Conservation (phyloP, 164 flowering plant species). For the Berberis thunbergii region DNA sequence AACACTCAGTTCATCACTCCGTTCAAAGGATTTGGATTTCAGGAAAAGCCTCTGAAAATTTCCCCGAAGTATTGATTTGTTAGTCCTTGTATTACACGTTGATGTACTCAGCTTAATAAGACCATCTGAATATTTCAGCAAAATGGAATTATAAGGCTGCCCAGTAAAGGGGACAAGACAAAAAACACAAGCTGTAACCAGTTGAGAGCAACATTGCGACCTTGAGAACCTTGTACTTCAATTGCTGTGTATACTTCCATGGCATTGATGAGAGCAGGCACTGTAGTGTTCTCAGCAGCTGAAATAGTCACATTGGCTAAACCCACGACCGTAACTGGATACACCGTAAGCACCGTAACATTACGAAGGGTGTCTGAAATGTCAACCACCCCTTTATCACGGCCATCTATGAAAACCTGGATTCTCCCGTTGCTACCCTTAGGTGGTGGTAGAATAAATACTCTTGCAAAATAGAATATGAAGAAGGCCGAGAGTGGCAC, state of each 20-base stretch:
- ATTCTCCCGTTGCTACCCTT: neutral
- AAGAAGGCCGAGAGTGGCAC: neutral
- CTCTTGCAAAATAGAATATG: neutral
- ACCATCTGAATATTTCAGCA: no score
- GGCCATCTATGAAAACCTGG: neutral
- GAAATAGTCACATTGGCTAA: neutral
- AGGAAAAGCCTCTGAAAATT: no score
- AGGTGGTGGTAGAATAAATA: neutral
- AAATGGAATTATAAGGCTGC: no score
- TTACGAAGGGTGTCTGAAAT: neutral
- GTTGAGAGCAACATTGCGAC: no score
- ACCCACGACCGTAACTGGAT: constrained; percentile 1
- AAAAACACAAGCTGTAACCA: no score
- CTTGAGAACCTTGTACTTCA: neutral
- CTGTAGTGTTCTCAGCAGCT: neutral
- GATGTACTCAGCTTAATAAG: no score
- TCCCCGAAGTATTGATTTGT: no score
- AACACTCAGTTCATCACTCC: no score
- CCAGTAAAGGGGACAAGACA: no score
- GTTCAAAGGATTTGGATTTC: no score
- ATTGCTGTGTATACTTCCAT: neutral
- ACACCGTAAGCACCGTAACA: neutral
- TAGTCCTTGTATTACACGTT: no score
- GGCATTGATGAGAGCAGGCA: neutral
- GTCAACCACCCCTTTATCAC: neutral